Base-by-base conservation (phyloP, 129 eudicot species). In the Glebionis coronaria region DNA sequence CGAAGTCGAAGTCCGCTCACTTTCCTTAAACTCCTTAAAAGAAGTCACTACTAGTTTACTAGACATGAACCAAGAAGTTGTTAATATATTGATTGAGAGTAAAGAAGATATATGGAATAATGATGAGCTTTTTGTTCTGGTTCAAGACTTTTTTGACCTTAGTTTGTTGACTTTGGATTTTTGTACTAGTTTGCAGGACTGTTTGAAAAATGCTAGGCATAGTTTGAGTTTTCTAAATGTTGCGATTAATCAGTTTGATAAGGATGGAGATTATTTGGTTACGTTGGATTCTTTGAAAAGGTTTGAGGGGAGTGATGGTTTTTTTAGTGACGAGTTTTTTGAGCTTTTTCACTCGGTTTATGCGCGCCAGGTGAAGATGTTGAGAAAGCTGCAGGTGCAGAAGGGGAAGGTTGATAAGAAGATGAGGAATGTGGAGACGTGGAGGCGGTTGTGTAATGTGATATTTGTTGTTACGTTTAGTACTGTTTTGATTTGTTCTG, bases 41-140 rank as follows among this genome's bases (percentile, higher is more conserved):
- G 84, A 81, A 61, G 82, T 83, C 44, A 83, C 93, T 31, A 82
- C 65, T 14, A 74, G 79, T 65, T 40, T 89, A 0, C 84, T 85
- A 7, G 93, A 83, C 28, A 85, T 77, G 87, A 84, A 89, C 52
- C 85, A 85, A 38, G 88, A 83, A 44, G 96, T 85, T 1, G 90
- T 89, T 20, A 72, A 64, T 4, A 73, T 85, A 3, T 64, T 89
- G 0, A 76, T 89, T 4, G 79, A 81, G 9, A 79, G 79, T 4
- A 83, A 85, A 49, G 73, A 77, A 25, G 93, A 89, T 55, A 79
- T 83, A 20, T 89, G 93, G 96, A 85, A 83, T 27, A 83, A 83
- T 56, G 63, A 52, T 5, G 82, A 89, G 35, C 47, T 89, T 40
- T 83, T 82, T 44, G 60, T 70, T 44, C 69, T 89, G 38, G 96